A percentile compares a stretch with the other conserved stretches of the same genome.
phyloP scores from a whole-genome alignment of 2,329 filamentous ascomycete genomes.

The Setomelanomma holmii region DNA sequence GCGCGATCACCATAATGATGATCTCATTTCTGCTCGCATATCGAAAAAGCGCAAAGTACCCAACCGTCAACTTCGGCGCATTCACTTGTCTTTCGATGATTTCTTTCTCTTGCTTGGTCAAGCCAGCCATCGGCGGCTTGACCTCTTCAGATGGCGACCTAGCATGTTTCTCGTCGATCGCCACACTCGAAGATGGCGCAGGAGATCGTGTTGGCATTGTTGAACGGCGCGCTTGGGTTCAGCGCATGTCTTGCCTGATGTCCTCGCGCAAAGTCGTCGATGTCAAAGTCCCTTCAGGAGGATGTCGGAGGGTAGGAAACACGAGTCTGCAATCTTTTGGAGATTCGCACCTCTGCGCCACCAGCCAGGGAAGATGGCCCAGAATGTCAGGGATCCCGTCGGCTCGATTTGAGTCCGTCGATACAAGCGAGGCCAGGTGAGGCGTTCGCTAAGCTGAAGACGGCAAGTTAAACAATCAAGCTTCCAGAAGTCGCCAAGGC shows the following conservation, averaged over 20 bases:
- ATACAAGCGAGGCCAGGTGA: background rate
- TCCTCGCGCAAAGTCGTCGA: constrained; percentile 1
- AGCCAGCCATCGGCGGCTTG: constrained; percentile 27
- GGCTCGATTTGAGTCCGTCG: background rate
- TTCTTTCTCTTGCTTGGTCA: constrained; percentile 42
- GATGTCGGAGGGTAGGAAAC: constrained; percentile 3
- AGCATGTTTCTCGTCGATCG: constrained; percentile 33
- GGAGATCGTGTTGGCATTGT: constrained; percentile 16
- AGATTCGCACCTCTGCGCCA: constrained; percentile 3
- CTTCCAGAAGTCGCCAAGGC: background rate
- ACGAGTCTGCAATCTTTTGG: background rate
- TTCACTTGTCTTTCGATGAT: constrained; percentile 51
- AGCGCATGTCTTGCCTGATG: constrained; percentile 14
- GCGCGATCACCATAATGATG: constrained; percentile 58
- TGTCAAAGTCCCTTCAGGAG: background rate
- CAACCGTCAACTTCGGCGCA: constrained; percentile 52
- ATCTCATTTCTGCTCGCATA: constrained; percentile 53
- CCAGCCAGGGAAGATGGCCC: background rate
- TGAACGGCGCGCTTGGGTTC: constrained; percentile 10
- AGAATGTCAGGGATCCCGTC: constrained; percentile 1
- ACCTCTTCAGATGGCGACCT: constrained; percentile 25
- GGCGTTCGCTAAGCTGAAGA: background rate
- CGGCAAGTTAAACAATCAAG: constrained; percentile 1
- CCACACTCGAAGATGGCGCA: constrained; percentile 17
- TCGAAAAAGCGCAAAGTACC: constrained; percentile 55